These are phyloP conservation scores for Candida bentonensis DNA, from an alignment of 805 yeast genomes.

Conservation along the genomic window DNA sequence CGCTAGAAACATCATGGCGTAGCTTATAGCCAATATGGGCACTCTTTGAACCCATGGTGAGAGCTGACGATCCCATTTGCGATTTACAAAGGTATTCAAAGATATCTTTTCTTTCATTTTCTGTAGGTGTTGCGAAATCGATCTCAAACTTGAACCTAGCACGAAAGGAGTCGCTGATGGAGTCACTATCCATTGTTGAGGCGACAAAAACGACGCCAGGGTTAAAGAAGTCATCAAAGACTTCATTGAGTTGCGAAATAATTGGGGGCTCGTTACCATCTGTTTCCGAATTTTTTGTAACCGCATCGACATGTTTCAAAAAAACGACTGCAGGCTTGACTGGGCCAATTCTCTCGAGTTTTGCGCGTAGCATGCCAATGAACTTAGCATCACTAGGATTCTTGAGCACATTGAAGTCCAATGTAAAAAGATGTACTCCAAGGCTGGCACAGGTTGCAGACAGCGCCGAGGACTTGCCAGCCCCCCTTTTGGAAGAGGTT, in stretches of 20 bases:
- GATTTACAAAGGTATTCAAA: slow-evolving; percentile 33
- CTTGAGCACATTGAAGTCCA: slow-evolving; percentile 56
- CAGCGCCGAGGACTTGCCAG: slow-evolving; percentile 64
- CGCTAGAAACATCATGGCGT: slow-evolving; percentile 38
- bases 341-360: slow-evolving; percentile 48
- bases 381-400: slow-evolving; percentile 68
- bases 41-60: background rate
- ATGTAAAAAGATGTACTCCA: slow-evolving; percentile 52
- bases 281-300: slow-evolving; percentile 54
- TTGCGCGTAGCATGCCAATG: slow-evolving; percentile 63
- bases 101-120: slow-evolving; percentile 53
- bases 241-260: slow-evolving; percentile 35
- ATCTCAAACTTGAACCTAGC: slow-evolving; percentile 65
- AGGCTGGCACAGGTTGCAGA: slow-evolving; percentile 37
- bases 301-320: slow-evolving; percentile 57
- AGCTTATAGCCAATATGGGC: slow-evolving; percentile 14
- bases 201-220: slow-evolving; percentile 43
- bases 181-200: slow-evolving; percentile 55
- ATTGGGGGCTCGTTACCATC: slow-evolving; percentile 31
- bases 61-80: background rate
- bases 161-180: slow-evolving; percentile 50
- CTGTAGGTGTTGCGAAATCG: slow-evolving; percentile 63
- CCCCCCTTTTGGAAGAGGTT: slow-evolving; percentile 55
- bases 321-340: slow-evolving; percentile 35
- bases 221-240: slow-evolving; percentile 38